Percentiles rank a stretch among this genome's conserved stretches.
These are phyloP conservation scores for Cetraspora pellucida DNA, from an alignment of 192 early-diverging fungal genomes.

Conservation along the genomic window DNA sequence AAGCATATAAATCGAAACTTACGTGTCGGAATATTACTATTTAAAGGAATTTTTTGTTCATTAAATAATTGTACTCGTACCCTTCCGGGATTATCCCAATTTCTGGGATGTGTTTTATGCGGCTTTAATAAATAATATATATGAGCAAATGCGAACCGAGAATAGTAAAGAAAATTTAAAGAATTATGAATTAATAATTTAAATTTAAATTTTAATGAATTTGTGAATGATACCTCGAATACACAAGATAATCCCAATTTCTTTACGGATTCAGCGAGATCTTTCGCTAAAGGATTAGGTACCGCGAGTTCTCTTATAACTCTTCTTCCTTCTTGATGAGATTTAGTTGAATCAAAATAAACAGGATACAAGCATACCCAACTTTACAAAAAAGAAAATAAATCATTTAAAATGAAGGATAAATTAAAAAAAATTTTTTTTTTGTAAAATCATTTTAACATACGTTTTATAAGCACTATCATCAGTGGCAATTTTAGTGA, in stretches of 20 bases:
- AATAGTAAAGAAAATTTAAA: background rate
- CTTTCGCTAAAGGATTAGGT: slow-evolving; percentile 56
- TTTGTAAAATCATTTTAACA: background rate
- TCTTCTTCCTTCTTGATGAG: slow-evolving; percentile 57
- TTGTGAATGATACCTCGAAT: slow-evolving; percentile 54
- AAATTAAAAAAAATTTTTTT: background rate
- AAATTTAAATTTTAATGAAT: background rate
- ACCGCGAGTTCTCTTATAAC: slow-evolving; percentile 52
- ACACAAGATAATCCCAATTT: slow-evolving; percentile 55
- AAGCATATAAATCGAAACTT: slow-evolving; percentile 37
- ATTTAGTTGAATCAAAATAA: slow-evolving; percentile 64
- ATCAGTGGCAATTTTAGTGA: slow-evolving; percentile 1
- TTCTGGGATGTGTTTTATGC: slow-evolving; percentile 62
- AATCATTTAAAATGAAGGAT: background rate
- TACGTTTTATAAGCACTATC: slow-evolving; percentile 23
- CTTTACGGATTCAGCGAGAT: slow-evolving; percentile 61
- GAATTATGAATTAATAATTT: background rate
- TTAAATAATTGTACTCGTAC: slow-evolving; percentile 61
- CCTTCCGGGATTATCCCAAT: slow-evolving; percentile 67
- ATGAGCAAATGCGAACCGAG: background rate
- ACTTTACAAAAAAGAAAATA: slow-evolving; percentile 28
- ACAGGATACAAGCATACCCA: slow-evolving; percentile 73
- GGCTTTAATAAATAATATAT: slow-evolving; percentile 31
- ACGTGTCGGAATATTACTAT: slow-evolving; percentile 47
- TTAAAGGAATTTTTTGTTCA: slow-evolving; percentile 38